Conservation (phyloP, 805 yeast species). For the Cyberlindnera maritima region DNA sequence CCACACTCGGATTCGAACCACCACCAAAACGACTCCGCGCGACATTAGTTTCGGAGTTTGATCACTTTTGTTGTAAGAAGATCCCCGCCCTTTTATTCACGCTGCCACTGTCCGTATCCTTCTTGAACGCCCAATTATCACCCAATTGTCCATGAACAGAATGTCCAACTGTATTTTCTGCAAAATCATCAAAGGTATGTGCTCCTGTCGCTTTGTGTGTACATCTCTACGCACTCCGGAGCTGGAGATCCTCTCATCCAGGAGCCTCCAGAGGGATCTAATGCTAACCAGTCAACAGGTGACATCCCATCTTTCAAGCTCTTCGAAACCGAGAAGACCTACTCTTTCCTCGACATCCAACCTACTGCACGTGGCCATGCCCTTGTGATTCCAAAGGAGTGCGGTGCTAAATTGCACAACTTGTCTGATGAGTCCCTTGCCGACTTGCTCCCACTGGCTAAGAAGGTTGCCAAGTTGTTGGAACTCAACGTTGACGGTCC, state of each 20-base stretch:
- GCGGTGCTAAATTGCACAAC: slow-evolving; percentile 90
- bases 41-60: background rate
- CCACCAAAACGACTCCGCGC: too few species aligned
- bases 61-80: background rate
- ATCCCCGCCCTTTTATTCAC: background rate
- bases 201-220: background rate
- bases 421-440: slow-evolving; percentile 87
- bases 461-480: slow-evolving; percentile 75
- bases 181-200: slow-evolving; percentile 81
- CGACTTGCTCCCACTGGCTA: slow-evolving; percentile 85
- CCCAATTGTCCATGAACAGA: slow-evolving; percentile 13
- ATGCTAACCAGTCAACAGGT: slow-evolving; percentile 43
- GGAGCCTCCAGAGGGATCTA: too few species aligned
- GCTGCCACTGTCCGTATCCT: background rate
- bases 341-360: slow-evolving; percentile 88
- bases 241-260: too few species aligned
- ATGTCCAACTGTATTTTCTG: slow-evolving; percentile 76
- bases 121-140: background rate
- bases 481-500: slow-evolving; percentile 62
- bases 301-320: slow-evolving; percentile 93
- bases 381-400: slow-evolving; percentile 86
- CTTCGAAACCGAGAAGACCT: slow-evolving; percentile 77
- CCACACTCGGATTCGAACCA: too few species aligned
- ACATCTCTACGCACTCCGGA: too few species aligned
- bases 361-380: slow-evolving; percentile 91